phyloP scores from a whole-genome alignment of 208 protist genomes.

The Trypanosoma caninum region DNA sequence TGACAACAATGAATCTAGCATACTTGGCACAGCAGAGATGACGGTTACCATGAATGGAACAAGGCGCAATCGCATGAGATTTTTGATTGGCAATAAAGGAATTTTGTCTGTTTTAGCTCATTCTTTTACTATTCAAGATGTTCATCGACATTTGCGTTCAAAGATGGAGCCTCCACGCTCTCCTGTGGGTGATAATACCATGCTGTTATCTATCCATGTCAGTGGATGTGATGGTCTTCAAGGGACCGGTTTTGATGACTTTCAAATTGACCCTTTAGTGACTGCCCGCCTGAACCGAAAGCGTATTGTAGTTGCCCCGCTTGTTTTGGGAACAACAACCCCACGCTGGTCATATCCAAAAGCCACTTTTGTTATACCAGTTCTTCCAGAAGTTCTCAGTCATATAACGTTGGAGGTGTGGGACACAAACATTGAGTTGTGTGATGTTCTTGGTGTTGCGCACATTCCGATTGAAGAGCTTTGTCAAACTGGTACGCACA shows the following conservation, averaged over 20 bases:
- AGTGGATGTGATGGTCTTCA: slow-evolving; percentile 47
- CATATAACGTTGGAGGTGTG: slow-evolving; percentile 44
- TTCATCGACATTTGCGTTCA: slow-evolving; percentile 27
- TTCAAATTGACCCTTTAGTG: slow-evolving; percentile 57
- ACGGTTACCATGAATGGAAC: slow-evolving; percentile 45
- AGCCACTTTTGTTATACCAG: slow-evolving; percentile 49
- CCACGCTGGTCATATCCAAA: slow-evolving; percentile 43
- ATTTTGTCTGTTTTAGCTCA: slow-evolving; percentile 25
- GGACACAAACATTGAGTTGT: slow-evolving; percentile 71
- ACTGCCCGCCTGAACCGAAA: slow-evolving; percentile 33
- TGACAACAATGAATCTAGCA: slow-evolving; percentile 62
- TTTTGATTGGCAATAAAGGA: slow-evolving; percentile 21
- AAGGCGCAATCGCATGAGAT: slow-evolving; percentile 41
- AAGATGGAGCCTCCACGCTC: slow-evolving; percentile 7
- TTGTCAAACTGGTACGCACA: slow-evolving; percentile 42
- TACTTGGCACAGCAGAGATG: slow-evolving; percentile 48
- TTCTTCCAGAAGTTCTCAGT: slow-evolving; percentile 34
- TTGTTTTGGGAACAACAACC: slow-evolving; percentile 38
- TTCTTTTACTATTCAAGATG: slow-evolving; percentile 30
- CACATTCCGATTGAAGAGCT: slow-evolving; percentile 52
- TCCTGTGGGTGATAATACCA: slow-evolving; percentile 21
- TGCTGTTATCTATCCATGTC: slow-evolving; percentile 56
- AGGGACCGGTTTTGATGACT: slow-evolving; percentile 38
- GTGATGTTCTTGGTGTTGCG: slow-evolving; percentile 65
- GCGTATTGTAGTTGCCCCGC: slow-evolving; percentile 43